A percentile compares a stretch with the other conserved stretches of the same genome.
phyloP scores from a whole-genome alignment of 2,329 filamentous ascomycete genomes.

The Niveomyces coronatus region DNA sequence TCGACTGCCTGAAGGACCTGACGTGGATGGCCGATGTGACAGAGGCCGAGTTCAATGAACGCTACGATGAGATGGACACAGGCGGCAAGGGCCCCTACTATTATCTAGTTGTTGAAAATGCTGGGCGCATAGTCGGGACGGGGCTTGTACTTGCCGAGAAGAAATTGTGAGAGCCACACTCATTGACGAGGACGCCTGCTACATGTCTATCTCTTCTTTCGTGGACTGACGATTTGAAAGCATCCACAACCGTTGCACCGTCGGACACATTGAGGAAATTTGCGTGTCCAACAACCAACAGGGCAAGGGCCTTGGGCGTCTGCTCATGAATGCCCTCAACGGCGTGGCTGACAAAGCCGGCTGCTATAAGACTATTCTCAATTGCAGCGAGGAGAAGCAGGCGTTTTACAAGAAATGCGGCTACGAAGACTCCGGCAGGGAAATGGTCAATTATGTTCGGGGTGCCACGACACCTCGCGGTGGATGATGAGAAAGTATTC shows the following conservation, averaged over 20 bases:
- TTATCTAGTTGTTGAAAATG: constrained; percentile 58
- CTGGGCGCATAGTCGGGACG: constrained; percentile 57
- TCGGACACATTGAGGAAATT: constrained; percentile 80
- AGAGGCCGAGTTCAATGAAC: constrained; percentile 53
- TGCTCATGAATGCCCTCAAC: constrained; percentile 69
- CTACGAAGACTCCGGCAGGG: constrained; percentile 11
- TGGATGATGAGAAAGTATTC: too few relatives aligned
- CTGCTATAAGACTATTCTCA: constrained; percentile 69
- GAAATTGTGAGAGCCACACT: constrained; percentile 47
- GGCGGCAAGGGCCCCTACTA: constrained; percentile 47
- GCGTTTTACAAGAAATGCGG: constrained; percentile 53
- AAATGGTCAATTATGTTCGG: constrained; percentile 10
- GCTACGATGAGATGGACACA: constrained; percentile 49
- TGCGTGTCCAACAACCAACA: constrained; percentile 70
- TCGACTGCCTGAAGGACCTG: constrained; percentile 65
- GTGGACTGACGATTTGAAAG: constrained; percentile 22
- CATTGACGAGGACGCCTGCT: too few relatives aligned
- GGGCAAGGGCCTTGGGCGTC: constrained; percentile 67
- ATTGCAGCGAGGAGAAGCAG: constrained; percentile 69
- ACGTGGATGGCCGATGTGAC: constrained; percentile 67
- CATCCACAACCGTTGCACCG: constrained; percentile 56
- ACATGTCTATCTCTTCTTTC: background rate
- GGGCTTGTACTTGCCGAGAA: constrained; percentile 68
- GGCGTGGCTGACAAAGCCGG: constrained; percentile 61
- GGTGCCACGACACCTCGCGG: constrained; percentile 2